Evolutionary conservation across 306 rosid genomes (phyloP).

Genomic region (Quercus ilex): DNA sequence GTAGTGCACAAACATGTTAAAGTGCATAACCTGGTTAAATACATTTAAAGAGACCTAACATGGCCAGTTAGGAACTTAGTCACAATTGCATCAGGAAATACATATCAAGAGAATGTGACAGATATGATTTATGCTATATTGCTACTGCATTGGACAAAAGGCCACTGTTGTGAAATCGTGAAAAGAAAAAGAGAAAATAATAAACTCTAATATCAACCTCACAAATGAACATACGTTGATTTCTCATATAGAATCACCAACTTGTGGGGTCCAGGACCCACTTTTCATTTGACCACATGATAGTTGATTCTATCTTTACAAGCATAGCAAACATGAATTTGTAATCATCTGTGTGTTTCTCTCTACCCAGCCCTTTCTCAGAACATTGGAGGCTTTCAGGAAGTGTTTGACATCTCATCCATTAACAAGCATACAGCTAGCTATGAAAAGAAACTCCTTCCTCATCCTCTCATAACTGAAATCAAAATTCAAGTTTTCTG

Average conservation of each 20-base stretch:
- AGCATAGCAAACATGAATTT: constrained; percentile 39
- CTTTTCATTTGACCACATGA: constrained; percentile 45
- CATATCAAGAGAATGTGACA: constrained; percentile 17
- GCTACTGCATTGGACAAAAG: constrained; percentile 17
- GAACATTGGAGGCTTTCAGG: constrained; percentile 22
- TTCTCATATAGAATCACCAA: constrained; percentile 10
- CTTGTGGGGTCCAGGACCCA: constrained; percentile 43
- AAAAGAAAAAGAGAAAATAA: constrained; percentile 6
- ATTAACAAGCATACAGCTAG: constrained; percentile 33
- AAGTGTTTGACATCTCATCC: constrained; percentile 36
- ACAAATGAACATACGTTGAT: constrained; percentile 28
- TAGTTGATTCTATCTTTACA: constrained; percentile 47
- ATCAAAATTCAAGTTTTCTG: constrained; percentile 30
- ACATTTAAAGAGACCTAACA: constrained; percentile 7
- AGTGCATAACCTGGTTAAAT: constrained; percentile 11
- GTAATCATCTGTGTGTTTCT: constrained; percentile 65
- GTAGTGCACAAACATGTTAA: constrained; percentile 42
- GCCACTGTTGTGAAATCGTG: constrained; percentile 7
- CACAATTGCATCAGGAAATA: constrained; percentile 16
- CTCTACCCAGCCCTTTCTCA: constrained; percentile 31
- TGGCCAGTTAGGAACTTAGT: not conserved
- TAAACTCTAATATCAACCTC: constrained; percentile 21
- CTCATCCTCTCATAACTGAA: constrained; percentile 28
- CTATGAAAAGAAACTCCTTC: constrained; percentile 22
- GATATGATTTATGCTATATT: not conserved